Conservation (phyloP, 2,329 filamentous ascomycete genomes). For the Fusarium fujikuroi region DNA sequence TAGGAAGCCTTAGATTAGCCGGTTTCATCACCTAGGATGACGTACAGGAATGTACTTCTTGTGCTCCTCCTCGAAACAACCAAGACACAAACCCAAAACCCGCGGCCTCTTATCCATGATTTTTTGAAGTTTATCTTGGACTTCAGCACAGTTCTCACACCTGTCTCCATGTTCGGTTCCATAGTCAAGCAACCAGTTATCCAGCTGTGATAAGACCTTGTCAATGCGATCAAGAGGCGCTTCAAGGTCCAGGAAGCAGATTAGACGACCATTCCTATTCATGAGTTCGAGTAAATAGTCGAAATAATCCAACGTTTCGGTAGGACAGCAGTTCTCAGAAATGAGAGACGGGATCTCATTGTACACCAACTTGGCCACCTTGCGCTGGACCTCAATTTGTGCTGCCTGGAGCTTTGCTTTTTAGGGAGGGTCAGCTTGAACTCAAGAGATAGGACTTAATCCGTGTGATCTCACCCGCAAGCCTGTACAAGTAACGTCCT, state of each 20-base stretch:
- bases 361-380: not conserved
- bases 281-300: fast-evolving
- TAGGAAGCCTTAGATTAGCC: not conserved
- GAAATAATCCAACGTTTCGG: not conserved
- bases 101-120: not conserved
- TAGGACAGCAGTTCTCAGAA: fast-evolving
- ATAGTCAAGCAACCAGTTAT: not conserved
- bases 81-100: not conserved
- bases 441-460: not conserved
- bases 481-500: fast-evolving
- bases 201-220: not conserved
- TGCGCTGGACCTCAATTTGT: not conserved
- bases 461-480: not conserved
- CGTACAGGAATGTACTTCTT: not conserved
- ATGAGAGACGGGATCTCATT: not conserved
- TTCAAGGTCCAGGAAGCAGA: not conserved
- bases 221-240: not conserved
- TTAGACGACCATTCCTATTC: no score
- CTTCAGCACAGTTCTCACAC: fast-evolving
- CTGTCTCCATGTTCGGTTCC: not conserved
- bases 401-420: not conserved
- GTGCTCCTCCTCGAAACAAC: not conserved
- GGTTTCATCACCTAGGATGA: not conserved
- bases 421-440: not conserved
- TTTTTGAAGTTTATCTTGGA: not conserved